Evolutionary conservation across 1,139 yeast species (phyloP).

Genomic region (Candida dubliniensis): DNA sequence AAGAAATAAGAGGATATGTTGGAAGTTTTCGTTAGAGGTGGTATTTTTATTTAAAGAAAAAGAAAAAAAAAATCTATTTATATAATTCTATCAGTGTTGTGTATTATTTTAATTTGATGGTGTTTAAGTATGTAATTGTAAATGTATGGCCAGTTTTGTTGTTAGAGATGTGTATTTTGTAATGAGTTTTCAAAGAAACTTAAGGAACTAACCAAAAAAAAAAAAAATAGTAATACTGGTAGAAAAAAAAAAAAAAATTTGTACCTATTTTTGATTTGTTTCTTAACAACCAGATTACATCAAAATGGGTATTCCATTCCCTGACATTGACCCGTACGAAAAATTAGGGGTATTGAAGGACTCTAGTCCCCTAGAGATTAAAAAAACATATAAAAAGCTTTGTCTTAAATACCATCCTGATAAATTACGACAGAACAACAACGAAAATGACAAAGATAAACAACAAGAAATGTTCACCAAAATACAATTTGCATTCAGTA

Average conservation of each 20-base stretch:
- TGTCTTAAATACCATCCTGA: slow-evolving; percentile 82
- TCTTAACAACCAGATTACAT: background rate
- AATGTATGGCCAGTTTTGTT: too few relatives aligned
- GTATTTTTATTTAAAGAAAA: background rate
- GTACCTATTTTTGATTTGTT: background rate
- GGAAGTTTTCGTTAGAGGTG: background rate
- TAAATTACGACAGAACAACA: slow-evolving; percentile 46
- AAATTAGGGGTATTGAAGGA: slow-evolving; percentile 44
- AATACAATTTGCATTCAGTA: slow-evolving; percentile 74
- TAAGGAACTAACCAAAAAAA: background rate
- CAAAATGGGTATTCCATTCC: slow-evolving; percentile 44
- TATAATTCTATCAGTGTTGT: too few relatives aligned
- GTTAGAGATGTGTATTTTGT: too few relatives aligned
- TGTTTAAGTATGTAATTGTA: too few relatives aligned
- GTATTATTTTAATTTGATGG: too few relatives aligned
- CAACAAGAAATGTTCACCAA: slow-evolving; percentile 53
- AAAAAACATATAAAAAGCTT: slow-evolving; percentile 67
- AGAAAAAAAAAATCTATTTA: too few relatives aligned
- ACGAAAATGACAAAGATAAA: slow-evolving; percentile 24
- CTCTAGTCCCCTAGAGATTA: slow-evolving; percentile 56
- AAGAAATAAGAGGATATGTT: slow-evolving; percentile 6
- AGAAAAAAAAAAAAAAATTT: background rate
- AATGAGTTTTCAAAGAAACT: background rate
- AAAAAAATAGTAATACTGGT: background rate
- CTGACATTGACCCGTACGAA: slow-evolving; percentile 68